Evolutionary conservation across 345 rosid species (phyloP).

Genomic region (Pistacia vera): DNA sequence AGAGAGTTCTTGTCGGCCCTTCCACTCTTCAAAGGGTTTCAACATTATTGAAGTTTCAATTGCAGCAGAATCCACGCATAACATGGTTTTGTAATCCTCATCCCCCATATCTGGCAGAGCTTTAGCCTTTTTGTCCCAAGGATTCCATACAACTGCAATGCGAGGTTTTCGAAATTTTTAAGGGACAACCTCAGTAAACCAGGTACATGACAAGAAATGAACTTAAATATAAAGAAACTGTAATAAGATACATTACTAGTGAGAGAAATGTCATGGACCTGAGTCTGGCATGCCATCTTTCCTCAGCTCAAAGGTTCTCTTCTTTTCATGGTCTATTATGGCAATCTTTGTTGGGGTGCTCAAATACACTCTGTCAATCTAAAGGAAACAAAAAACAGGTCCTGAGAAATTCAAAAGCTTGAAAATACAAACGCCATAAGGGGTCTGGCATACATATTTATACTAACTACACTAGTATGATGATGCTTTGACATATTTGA

Average conservation of each 20-base stretch:
- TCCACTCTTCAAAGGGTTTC: constrained; percentile 93
- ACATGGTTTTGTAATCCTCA: constrained; percentile 84
- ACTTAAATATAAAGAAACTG: not conserved
- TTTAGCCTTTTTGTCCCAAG: constrained; percentile 91
- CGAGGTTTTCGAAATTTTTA: constrained; percentile 8
- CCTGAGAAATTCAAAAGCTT: not conserved
- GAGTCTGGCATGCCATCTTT: constrained; percentile 92
- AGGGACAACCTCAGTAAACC: constrained; percentile 1
- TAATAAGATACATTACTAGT: constrained; percentile 7
- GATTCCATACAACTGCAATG: constrained; percentile 85
- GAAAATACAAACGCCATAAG: not conserved
- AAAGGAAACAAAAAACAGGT: constrained; percentile 6
- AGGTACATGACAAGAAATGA: constrained; percentile 2
- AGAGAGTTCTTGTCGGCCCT: constrained; percentile 80
- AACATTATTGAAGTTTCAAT: constrained; percentile 66
- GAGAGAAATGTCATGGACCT: constrained; percentile 40
- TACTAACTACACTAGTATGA: not conserved
- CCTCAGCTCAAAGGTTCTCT: constrained; percentile 83
- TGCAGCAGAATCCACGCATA: constrained; percentile 85
- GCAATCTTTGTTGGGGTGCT: constrained; percentile 94
- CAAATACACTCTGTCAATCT: constrained; percentile 87
- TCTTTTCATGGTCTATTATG: constrained; percentile 91
- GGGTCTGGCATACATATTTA: not conserved
- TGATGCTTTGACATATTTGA: not conserved
- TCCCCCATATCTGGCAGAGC: constrained; percentile 80